Evolutionary conservation across 75 land plant species (phyloP).

Genomic region (Selaginella tamariscina): DNA sequence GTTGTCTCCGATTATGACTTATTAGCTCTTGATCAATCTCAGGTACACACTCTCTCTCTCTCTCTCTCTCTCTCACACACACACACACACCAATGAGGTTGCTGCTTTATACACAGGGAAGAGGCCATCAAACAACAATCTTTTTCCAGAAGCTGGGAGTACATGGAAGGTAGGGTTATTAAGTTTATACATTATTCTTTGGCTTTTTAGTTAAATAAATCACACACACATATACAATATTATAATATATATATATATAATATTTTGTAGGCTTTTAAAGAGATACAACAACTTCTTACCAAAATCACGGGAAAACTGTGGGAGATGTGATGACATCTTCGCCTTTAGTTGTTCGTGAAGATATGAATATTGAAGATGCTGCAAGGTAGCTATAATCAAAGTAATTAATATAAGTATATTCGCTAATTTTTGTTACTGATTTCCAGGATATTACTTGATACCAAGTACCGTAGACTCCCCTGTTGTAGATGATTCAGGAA

Average conservation of each 20-base stretch:
- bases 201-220: too few species aligned
- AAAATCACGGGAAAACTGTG: constrained; percentile 78
- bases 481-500: constrained; percentile 70
- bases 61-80: too few species aligned
- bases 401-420: background rate
- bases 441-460: constrained; percentile 69
- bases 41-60: too few species aligned
- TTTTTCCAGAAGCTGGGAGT: constrained; percentile 71
- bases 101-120: constrained; percentile 15
- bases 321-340: constrained; percentile 89
- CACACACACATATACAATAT: too few species aligned
- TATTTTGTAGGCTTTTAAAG: constrained; percentile 66
- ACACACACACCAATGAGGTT: background rate
- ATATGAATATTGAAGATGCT: constrained; percentile 81
- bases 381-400: constrained; percentile 42
- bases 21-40: constrained; percentile 85
- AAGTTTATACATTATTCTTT: background rate
- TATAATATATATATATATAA: too few species aligned
- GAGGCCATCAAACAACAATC: constrained; percentile 31
- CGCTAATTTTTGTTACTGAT: background rate
- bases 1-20: constrained; percentile 92
- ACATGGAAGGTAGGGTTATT: constrained; percentile 60
- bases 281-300: constrained; percentile 59
- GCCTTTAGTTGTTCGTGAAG: constrained; percentile 74
- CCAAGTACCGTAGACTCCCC: constrained; percentile 84